Evolutionary conservation across 2,329 filamentous ascomycete genomes (phyloP).

Genomic region (Fusarium xylarioides): DNA sequence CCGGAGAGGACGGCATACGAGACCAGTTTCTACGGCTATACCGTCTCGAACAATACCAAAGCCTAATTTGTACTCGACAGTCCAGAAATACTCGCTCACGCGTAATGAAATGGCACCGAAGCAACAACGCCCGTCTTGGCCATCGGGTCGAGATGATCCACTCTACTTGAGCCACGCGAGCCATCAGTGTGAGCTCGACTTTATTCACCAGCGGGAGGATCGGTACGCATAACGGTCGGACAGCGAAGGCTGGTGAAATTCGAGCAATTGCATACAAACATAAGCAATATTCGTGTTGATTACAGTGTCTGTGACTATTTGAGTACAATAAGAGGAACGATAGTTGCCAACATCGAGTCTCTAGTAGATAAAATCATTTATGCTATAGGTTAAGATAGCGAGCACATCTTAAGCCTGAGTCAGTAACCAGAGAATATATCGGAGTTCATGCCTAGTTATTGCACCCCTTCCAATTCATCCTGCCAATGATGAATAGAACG

Average conservation of each 20-base stretch:
- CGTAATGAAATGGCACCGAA: accelerated
- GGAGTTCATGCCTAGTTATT: neutral
- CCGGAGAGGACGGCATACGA: neutral
- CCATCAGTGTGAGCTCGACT: neutral
- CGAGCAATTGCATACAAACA: neutral
- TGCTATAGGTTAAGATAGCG: neutral
- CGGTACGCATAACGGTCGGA: no score
- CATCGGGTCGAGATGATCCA: accelerated
- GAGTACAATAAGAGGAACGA: neutral
- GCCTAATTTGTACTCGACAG: neutral
- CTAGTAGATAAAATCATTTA: neutral
- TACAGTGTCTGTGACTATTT: no score
- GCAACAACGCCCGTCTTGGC: neutral
- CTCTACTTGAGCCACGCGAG: neutral
- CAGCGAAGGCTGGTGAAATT: neutral
- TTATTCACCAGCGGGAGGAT: no score
- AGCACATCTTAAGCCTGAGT: neutral
- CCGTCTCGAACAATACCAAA: no score
- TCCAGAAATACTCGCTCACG: accelerated
- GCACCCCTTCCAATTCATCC: neutral
- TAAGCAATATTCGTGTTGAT: neutral
- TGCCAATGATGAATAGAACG: neutral
- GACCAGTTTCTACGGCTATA: no score
- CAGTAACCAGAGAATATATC: neutral
- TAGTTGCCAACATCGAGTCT: neutral